These are phyloP conservation scores for Apiosordaria backusii DNA, from an alignment of 495 filamentous ascomycete genomes.

Conservation along the genomic window DNA sequence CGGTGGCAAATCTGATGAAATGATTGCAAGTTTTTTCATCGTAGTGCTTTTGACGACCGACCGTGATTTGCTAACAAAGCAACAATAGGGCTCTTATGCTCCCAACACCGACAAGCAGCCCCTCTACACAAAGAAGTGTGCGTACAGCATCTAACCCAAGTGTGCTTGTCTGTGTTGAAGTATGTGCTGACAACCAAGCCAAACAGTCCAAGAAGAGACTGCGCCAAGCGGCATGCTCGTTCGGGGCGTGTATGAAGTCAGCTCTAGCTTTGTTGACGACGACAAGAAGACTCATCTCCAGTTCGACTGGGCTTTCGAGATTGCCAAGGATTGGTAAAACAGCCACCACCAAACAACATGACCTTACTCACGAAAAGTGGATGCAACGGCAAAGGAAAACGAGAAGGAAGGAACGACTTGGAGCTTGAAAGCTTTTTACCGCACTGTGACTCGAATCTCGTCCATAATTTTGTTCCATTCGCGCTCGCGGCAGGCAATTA, in stretches of 20 bases:
- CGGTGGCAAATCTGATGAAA: slow-evolving; percentile 82
- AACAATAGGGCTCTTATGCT: slow-evolving; percentile 68
- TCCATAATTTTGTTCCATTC: not conserved
- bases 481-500: not conserved
- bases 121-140: slow-evolving; percentile 85
- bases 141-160: slow-evolving; percentile 34
- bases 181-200: not conserved
- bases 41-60: not conserved
- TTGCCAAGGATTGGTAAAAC: slow-evolving; percentile 84
- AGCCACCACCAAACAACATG: not conserved
- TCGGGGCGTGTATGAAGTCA: slow-evolving; percentile 80
- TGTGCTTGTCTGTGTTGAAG: slow-evolving; percentile 1
- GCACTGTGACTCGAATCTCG: not conserved
- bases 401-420: not conserved
- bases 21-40: slow-evolving; percentile 66
- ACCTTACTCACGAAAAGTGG: not conserved
- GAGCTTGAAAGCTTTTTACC: not conserved
- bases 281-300: slow-evolving; percentile 79
- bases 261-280: slow-evolving; percentile 87
- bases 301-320: slow-evolving; percentile 94
- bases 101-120: slow-evolving; percentile 84
- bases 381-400: not conserved
- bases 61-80: not conserved
- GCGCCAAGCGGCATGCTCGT: slow-evolving; percentile 85
- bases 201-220: slow-evolving; percentile 76